These are phyloP conservation scores for Somion occarium DNA, from an alignment of 1,284 basidiomycete species.

Conservation along the genomic window DNA sequence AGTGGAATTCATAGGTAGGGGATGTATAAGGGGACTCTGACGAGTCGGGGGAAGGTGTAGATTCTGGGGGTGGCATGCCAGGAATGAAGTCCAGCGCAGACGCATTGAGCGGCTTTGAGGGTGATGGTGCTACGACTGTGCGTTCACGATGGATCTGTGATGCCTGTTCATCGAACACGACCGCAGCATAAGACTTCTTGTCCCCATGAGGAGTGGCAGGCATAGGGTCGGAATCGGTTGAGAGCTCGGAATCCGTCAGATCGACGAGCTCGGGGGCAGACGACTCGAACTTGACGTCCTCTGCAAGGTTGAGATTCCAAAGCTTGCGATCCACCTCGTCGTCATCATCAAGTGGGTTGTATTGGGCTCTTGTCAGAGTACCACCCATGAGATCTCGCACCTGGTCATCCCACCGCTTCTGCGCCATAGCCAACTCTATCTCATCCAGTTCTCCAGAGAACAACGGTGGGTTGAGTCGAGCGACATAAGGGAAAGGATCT, in stretches of 20 bases:
- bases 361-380: neutral
- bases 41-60: constrained; percentile 14
- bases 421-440: constrained; percentile 3
- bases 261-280: constrained; percentile 18
- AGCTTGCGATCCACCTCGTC: constrained; percentile 12
- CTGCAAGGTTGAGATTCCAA: constrained; percentile 16
- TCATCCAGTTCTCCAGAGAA: constrained; percentile 11
- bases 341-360: neutral
- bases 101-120: constrained; percentile 28
- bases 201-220: constrained; percentile 24
- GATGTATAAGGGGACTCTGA: constrained; percentile 17
- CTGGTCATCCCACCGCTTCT: constrained; percentile 2
- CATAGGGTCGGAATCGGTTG: constrained; percentile 23
- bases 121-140: constrained; percentile 21
- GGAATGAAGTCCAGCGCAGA: constrained; percentile 28
- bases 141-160: constrained; percentile 5
- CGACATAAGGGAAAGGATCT: neutral
- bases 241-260: constrained; percentile 24
- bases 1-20: constrained; percentile 27
- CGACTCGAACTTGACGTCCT: constrained; percentile 8
- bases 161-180: constrained; percentile 17
- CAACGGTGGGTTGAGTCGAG: constrained; percentile 2
- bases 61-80: constrained; percentile 17
- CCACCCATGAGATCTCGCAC: constrained; percentile 2
- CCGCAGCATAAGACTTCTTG: constrained; percentile 24